Conservation (phyloP, 1,284 basidiomycete species). For the Marasmius sp. region DNA sequence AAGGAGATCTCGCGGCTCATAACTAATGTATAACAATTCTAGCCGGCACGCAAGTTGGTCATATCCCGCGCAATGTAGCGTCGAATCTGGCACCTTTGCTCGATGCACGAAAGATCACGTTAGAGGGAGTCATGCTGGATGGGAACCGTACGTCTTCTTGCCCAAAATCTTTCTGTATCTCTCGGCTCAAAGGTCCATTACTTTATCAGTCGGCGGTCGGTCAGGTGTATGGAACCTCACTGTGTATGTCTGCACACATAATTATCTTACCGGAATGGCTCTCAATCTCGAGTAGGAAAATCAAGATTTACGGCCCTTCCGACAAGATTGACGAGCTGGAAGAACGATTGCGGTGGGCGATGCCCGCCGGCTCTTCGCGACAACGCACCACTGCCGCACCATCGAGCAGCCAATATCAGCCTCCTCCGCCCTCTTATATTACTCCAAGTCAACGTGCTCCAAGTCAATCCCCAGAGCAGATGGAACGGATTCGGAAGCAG, state of each 20-base stretch:
- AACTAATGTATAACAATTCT: background rate
- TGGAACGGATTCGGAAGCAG: conserved; percentile 43
- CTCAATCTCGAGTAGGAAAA: conserved; percentile 40
- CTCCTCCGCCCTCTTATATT: background rate
- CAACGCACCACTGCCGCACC: conserved; percentile 12
- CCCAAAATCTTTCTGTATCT: background rate
- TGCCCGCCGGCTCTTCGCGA: conserved; percentile 57
- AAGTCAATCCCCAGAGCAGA: conserved; percentile 37
- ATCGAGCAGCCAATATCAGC: background rate
- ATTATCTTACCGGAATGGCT: conserved; percentile 4
- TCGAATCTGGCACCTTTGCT: conserved; percentile 67
- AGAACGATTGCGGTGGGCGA: conserved; percentile 72
- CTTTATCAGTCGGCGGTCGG: conserved; percentile 41
- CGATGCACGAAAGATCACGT: conserved; percentile 59
- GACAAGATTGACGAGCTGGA: conserved; percentile 63
- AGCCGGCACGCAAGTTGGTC: conserved; percentile 71
- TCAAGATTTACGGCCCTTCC: conserved; percentile 71
- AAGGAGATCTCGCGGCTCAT: no score
- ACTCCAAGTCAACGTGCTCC: conserved; percentile 5
- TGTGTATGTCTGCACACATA: conserved; percentile 42
- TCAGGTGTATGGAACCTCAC: conserved; percentile 49
- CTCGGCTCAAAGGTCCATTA: background rate
- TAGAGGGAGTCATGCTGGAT: conserved; percentile 75
- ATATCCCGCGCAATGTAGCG: conserved; percentile 67
- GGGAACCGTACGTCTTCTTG: conserved; percentile 59